A percentile compares a stretch with the other conserved stretches of the same genome.
Conservation (phyloP, 2,329 filamentous ascomycete species). For the Hypoxylon sp. region DNA sequence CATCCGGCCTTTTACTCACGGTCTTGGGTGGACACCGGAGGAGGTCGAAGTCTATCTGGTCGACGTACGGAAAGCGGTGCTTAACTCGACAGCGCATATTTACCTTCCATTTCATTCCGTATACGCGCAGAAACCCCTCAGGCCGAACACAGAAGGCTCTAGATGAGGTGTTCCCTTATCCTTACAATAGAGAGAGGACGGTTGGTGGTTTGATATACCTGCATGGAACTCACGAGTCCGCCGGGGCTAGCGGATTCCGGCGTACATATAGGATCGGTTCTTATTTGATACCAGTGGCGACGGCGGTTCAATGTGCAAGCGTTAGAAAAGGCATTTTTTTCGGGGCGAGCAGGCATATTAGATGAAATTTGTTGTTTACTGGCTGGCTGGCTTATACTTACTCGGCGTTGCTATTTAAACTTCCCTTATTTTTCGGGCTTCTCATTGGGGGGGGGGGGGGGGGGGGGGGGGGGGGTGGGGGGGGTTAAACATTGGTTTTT, state of each 20-base stretch:
- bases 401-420: constrained; percentile 13
- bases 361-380: constrained; percentile 18
- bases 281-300: constrained; percentile 36
- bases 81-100: constrained; percentile 58
- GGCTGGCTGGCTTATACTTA: neutral
- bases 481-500: no score
- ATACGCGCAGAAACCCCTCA: constrained; percentile 66
- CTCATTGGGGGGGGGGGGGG: neutral
- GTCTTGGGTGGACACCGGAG: constrained; percentile 50
- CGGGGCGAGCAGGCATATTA: constrained; percentile 17
- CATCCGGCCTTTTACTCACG: constrained; percentile 41
- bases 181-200: constrained; percentile 11
- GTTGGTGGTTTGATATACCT: constrained; percentile 24
- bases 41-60: constrained; percentile 67
- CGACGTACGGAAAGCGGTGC: constrained; percentile 63
- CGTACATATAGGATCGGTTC: constrained; percentile 21
- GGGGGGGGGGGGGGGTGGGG: no score
- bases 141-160: constrained; percentile 12
- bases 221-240: constrained; percentile 31
- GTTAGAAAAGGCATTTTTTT: constrained; percentile 22
- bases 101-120: constrained; percentile 70
- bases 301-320: constrained; percentile 16
- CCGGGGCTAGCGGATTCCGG: constrained; percentile 29
- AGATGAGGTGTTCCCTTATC: constrained; percentile 20
- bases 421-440: constrained; percentile 17